Evolutionary conservation across 2,329 filamentous ascomycete species (phyloP), one percentile per base, ranked within the genome.

Genomic region (Leptographium lundbergii): DNA sequence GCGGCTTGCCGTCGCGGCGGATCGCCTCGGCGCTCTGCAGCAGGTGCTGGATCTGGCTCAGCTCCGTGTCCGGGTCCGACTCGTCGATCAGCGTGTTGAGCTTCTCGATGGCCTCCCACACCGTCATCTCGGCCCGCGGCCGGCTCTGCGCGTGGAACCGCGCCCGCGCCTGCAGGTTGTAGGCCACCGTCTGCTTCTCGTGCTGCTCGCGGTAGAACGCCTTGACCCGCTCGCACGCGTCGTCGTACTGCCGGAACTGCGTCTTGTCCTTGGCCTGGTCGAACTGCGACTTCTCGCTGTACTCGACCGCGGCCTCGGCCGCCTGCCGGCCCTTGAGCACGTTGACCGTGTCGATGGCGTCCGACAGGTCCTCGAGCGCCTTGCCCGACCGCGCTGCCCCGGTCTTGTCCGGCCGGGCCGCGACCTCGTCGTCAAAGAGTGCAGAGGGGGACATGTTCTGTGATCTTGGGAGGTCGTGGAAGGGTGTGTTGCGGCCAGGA

Each of bases 81-180:
- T 95, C 88, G 74, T 96, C 91, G 71, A 95, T 88, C 57, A 95
- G 81, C 0, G 87, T 90, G 79, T 95, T 89, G 68, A 95, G 85
- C 73, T 90, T 91, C 80, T 95, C 89, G 74, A 95, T 94, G 24
- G 91, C 91, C 71, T 95, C 79, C 91, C 90, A 95, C 70, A 95
- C 80, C 62, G 85, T 87, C 88, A 95, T 89, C 71, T 87, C 80
- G 19, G 86, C 83, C 58, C 78, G 74, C 48, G 67, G 68, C 22
- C 87, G 82, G 1, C 81, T 81, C 62, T 84, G 81, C 63, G 78
- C 79, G 71, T 84, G 75, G 75, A 90, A 89, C 58, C 80, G 75
- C 65, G 87, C 84, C 59, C 91, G 88, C 17, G 88, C 89, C 63
- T 85, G 83, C 51, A 95, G 79, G 76, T 95, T 95, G 80, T 91